Base-by-base conservation (phyloP, 2,329 filamentous ascomycete species). In the Xylaria sp. region DNA sequence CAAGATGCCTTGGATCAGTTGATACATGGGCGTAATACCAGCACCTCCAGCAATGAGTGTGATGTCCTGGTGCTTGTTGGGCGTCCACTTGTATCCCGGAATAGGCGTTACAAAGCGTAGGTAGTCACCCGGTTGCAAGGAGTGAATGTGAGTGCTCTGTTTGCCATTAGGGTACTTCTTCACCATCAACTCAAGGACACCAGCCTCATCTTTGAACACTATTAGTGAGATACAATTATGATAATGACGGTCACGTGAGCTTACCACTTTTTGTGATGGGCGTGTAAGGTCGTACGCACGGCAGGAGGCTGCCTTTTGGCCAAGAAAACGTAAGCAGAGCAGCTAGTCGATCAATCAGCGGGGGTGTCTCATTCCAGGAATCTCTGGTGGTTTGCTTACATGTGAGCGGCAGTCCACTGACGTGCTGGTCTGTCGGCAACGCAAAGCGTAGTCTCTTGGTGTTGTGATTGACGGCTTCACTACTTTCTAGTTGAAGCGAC, bases 11-110 rank as follows among this genome's bases (percentile, higher is more conserved):
- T 84, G 86, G 1, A 86, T 82, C 1, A 92, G 84, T 76, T 91
- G 89, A 76, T 88, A 92, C 71, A 91, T 85, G 0, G 91, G 91
- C 0, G 91, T 93, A 71, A 93, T 92, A 21, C 91, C 91, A 0
- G 90, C 90, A 13, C 91, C 91, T 53, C 91, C 91, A 0, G 91
- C 91, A 51, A 93, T 86, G 47, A 92, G 82, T 2, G 87, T 86
- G n/a, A 93, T 78, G 69, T 87, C 83, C 3, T 75, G 75, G 74
- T 78, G 82, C 76, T 81, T 79, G 70, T 84, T 86, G 32, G 86
- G 80, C 25, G 81, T 84, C 85, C 87, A 91, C 40, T 79, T 74
- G 76, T 86, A 86, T 29, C 84, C 86, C 21, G 82, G 83, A 3
- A 92, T 79, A 3, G 86, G 82, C 0, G 83, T 82, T 5, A 86